Base-by-base conservation (phyloP, 495 filamentous ascomycete species). In the Sordaria brevicollis region DNA sequence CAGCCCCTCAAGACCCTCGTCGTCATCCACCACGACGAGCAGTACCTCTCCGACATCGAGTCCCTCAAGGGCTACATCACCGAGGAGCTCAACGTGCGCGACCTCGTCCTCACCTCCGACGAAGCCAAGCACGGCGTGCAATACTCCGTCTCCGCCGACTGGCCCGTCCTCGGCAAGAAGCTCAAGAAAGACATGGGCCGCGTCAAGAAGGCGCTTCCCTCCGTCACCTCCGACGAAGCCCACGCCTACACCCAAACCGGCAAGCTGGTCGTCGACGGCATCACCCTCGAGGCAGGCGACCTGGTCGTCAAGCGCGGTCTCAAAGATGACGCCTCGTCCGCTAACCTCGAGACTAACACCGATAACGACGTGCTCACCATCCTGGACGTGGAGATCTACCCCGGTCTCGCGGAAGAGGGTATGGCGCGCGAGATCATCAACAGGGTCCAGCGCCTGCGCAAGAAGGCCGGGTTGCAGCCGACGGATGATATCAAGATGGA, bases 91-190 rank as follows among this genome's bases (percentile, higher is more conserved):
- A 99, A 98, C 78, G 84, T 99, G 31, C 88, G 88, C 43, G 89
- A 96, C 49, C 82, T 99, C n/a, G 81, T 96, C 35, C 83, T 97
- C 67, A 91, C 93, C 1, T 89, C 88, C 7, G 93, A 99, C 70
- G 96, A 98, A 81, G 89, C 86, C 41, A 92, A 89, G 74, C 97
- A 97, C 82, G 90, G 92, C 62, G 93, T 99, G 21, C 91, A 94
- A 74, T 97, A 97, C 82, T 91, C 89, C 69, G 91, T 92, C 49
- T 84, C 85, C 35, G 95, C 93, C 9, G 95, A 99, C 80, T 97
- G 94, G 92, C 91, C 94, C 2, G 92, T 90, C 0, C 86, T 99
- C 38, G 95, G 95, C 70, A 97, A 97, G 87, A 98, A 97, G 82
- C 85, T 98, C 67, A 96, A 92, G 86, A 97, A 96, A 82, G 95